These are phyloP conservation scores for Artemisia argyi DNA, from an alignment of 129 eudicot species.

Conservation along the genomic window DNA sequence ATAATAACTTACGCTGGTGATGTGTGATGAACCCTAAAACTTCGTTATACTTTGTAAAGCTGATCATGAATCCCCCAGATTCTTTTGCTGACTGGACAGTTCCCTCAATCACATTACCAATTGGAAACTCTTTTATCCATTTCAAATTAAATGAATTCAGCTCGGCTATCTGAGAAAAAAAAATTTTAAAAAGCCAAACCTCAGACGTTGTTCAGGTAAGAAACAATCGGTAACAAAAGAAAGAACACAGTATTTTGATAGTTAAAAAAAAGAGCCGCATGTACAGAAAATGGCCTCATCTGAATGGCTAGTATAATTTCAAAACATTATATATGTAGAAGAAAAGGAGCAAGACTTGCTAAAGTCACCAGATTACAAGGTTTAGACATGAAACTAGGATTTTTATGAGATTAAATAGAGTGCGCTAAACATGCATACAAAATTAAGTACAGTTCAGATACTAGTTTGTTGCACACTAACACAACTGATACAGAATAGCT, in stretches of 20 bases:
- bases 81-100: conserved; percentile 64
- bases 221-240: conserved; percentile 4
- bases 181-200: neutral
- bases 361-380: too few species aligned
- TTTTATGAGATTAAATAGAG: neutral
- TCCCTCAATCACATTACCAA: conserved; percentile 72
- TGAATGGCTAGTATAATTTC: too few species aligned
- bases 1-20: too few species aligned
- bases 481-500: neutral
- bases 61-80: conserved; percentile 63
- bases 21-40: conserved; percentile 54
- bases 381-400: neutral
- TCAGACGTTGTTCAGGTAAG: conserved; percentile 3
- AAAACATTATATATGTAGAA: too few species aligned
- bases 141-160: conserved; percentile 51
- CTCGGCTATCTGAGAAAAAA: conserved; percentile 62
- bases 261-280: neutral
- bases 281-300: too few species aligned
- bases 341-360: too few species aligned
- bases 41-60: conserved; percentile 60
- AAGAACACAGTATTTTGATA: neutral
- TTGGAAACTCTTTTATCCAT: conserved; percentile 58
- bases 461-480: neutral
- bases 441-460: neutral
- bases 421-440: neutral